Evolutionary conservation across 73 alveolate species (phyloP).

Genomic region (Tetrahymena thermophila): DNA sequence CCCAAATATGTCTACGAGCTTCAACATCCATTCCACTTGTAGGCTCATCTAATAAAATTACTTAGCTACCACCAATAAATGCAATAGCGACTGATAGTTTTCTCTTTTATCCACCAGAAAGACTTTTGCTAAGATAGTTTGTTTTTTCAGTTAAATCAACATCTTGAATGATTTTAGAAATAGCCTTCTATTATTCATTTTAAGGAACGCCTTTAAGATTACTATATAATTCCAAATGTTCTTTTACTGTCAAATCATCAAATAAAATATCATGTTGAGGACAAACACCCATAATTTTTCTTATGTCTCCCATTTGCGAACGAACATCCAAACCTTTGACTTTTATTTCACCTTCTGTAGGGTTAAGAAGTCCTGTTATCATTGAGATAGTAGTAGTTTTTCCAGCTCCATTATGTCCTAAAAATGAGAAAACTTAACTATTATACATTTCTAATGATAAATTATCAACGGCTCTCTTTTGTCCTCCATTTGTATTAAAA

Average conservation of each 20-base stretch:
- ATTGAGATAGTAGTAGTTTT: conserved; percentile 94
- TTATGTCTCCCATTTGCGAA: conserved; percentile 55
- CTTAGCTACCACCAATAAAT: conserved; percentile 87
- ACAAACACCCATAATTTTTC: conserved; percentile 93
- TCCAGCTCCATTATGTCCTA: conserved; percentile 99
- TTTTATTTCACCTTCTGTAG: conserved; percentile 56
- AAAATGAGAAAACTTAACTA: conserved; percentile 89
- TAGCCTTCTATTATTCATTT: background rate
- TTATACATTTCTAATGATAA: conserved; percentile 64
- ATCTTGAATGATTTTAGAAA: conserved; percentile 46
- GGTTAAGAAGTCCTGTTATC: conserved; percentile 63
- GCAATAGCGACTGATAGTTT: conserved; percentile 92
- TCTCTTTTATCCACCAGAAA: conserved; percentile 97
- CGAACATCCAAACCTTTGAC: conserved; percentile 50
- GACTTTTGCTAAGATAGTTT: conserved; percentile 51
- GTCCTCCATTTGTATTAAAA: background rate
- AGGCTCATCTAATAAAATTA: conserved; percentile 95
- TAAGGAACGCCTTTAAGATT: conserved; percentile 39
- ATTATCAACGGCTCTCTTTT: conserved; percentile 8
- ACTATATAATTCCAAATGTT: conserved; percentile 60
- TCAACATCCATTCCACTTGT: conserved; percentile 96
- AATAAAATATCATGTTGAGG: conserved; percentile 96
- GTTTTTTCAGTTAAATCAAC: conserved; percentile 51
- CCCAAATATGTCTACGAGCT: conserved; percentile 94
- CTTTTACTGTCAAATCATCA: conserved; percentile 67